Base-by-base conservation (phyloP, 441 rosid species). In the Erodium texanum region DNA sequence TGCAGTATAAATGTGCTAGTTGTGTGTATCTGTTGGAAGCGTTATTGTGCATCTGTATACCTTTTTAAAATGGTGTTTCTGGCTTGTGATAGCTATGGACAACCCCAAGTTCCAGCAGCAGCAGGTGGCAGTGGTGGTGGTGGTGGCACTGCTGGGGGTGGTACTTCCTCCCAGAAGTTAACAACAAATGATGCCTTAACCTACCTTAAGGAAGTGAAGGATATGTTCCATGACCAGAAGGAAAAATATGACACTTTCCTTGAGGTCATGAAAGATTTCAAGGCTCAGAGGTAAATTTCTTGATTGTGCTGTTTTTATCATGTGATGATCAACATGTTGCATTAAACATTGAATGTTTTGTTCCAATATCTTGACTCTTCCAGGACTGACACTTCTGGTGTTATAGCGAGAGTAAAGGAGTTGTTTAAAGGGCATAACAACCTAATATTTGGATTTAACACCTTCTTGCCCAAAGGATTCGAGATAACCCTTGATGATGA, bases 221-320 rank as follows among this genome's bases (percentile, higher is more conserved):
- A 90, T 65, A 92, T 89, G 68, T 95, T 95, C 77, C 97, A 82
- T 70, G 97, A 95, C 62, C 85, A 87, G 65, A 87, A 87, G 68
- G 99, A 92, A 23, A 92, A 89, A 66, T 95, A 95, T 65, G 97
- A 95, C 36, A 95, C 89, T 32, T 95, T 95, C 77, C 96, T 95
- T 68, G 97, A 92, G 80, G 96, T 95, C 67, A 95, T 95, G 98
- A 95, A 92, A 74, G 96, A 90, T 80, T 95, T 95, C 73, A 90
- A 89, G 83, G 96, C 96, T 74, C 96, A 92, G 68, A 95, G 99
- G 99, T 95, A 92, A 87, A 83, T 87, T 86, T 69, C 24, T 70
- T 66, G 59, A 68, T 56, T 56, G 66, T 67, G 36, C 32, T 27
- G 54, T 3, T 23, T 73, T 68, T 71, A 23, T 68, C 34, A 7